Conservation (phyloP, 306 rosid genomes). For the Lathyrus oleraceus region DNA sequence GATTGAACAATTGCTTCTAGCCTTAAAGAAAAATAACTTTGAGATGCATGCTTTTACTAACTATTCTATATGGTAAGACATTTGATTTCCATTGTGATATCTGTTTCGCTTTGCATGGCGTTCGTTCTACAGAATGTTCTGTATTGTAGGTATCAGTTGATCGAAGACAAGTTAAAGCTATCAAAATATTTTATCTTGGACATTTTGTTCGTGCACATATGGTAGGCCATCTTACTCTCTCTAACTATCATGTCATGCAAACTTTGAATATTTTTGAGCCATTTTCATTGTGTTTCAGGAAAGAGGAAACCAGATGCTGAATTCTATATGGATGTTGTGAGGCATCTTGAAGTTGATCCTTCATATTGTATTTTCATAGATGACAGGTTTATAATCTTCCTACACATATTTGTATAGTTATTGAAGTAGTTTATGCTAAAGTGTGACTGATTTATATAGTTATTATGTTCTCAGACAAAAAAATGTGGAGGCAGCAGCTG, state of each 20-base stretch:
- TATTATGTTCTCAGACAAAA: conserved; percentile 44
- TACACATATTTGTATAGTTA: no score
- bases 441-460: not conserved
- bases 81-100: conserved; percentile 23
- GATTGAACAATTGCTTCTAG: conserved; percentile 69
- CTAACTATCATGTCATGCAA: conserved; percentile 22
- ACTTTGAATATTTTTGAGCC: conserved; percentile 12
- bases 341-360: conserved; percentile 75
- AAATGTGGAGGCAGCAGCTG: conserved; percentile 78
- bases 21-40: conserved; percentile 63
- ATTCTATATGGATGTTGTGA: conserved; percentile 63
- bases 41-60: conserved; percentile 98
- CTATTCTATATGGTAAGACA: conserved; percentile 80
- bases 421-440: no score
- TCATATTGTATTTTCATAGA: conserved; percentile 70
- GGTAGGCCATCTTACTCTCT: conserved; percentile 41
- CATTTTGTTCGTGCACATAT: conserved; percentile 76
- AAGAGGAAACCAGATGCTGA: conserved; percentile 91
- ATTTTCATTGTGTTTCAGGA: conserved; percentile 56
- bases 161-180: conserved; percentile 72
- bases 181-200: conserved; percentile 88
- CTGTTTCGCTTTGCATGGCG: conserved; percentile 19
- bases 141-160: conserved; percentile 72
- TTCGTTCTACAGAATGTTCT: conserved; percentile 26
- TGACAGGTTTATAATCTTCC: no score